Percentiles rank a stretch among this genome's conserved stretches.
phyloP scores from a whole-genome alignment of 2,329 filamentous ascomycete genomes.

The Claviceps cyperi region DNA sequence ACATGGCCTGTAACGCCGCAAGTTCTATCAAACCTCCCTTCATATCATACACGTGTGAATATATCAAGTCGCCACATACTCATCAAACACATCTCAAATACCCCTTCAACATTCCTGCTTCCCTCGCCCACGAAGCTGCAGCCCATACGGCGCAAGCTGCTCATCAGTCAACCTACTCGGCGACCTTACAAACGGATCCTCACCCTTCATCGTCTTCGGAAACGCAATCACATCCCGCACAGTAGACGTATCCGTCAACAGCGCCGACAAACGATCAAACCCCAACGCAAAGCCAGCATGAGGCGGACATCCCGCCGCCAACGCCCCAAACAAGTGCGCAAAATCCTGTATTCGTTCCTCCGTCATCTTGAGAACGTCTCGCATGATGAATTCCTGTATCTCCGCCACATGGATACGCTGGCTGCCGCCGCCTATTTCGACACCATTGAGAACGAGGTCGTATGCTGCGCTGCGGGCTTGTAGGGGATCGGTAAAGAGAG shows the following conservation, averaged over 20 bases:
- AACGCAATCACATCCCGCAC: slow-evolving; percentile 94
- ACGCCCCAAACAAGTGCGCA: slow-evolving; percentile 66
- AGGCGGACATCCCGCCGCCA: slow-evolving; percentile 78
- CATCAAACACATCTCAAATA: no score
- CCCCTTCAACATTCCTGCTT: not conserved
- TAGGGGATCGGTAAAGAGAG: slow-evolving; percentile 59
- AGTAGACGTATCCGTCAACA: slow-evolving; percentile 62
- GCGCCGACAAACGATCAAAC: slow-evolving; percentile 72
- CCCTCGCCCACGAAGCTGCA: slow-evolving; percentile 15
- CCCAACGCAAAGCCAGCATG: slow-evolving; percentile 89
- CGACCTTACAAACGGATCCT: slow-evolving; percentile 70
- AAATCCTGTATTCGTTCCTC: slow-evolving; percentile 65
- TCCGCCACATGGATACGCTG: slow-evolving; percentile 76
- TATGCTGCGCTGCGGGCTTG: slow-evolving; percentile 74
- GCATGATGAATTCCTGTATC: slow-evolving; percentile 74
- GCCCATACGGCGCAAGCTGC: slow-evolving; percentile 33
- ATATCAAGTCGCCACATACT: no score
- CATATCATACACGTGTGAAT: no score
- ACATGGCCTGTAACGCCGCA: no score
- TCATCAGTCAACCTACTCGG: slow-evolving; percentile 53
- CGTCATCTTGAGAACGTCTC: slow-evolving; percentile 68
- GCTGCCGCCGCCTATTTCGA: slow-evolving; percentile 87
- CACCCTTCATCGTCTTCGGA: slow-evolving; percentile 81
- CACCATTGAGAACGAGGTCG: slow-evolving; percentile 88
- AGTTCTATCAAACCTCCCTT: no score